A percentile compares a stretch with the other conserved stretches of the same genome.
phyloP scores from a whole-genome alignment of 2,329 filamentous ascomycete species.

The Aureobasidium sp. region DNA sequence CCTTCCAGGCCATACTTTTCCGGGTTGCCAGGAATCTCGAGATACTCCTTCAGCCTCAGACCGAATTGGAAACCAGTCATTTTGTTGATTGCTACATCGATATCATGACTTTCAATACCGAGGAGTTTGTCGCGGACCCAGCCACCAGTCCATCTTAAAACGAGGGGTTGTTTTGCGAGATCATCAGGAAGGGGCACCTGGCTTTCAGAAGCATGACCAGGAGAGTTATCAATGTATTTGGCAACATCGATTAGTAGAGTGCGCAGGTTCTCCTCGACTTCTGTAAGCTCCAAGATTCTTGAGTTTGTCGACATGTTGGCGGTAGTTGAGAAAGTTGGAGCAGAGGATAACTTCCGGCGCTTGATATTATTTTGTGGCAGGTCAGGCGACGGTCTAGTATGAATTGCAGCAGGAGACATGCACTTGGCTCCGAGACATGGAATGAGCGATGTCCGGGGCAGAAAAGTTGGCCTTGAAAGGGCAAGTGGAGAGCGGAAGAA shows the following conservation, averaged over 20 bases:
- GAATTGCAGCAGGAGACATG: constrained; percentile 25
- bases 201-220: constrained; percentile 19
- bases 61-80: constrained; percentile 77
- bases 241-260: constrained; percentile 77
- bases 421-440: constrained; percentile 11
- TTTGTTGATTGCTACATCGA: constrained; percentile 75
- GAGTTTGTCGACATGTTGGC: constrained; percentile 6
- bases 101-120: constrained; percentile 63
- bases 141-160: constrained; percentile 75
- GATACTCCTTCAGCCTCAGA: constrained; percentile 58
- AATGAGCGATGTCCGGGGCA: background rate
- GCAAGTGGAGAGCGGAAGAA: background rate
- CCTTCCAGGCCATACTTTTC: constrained; percentile 49
- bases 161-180: constrained; percentile 37
- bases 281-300: constrained; percentile 49
- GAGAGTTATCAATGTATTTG: constrained; percentile 49
- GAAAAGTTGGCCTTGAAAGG: background rate
- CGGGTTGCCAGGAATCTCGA: constrained; percentile 50
- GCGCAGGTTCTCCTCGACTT: constrained; percentile 63
- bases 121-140: constrained; percentile 84
- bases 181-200: constrained; percentile 33
- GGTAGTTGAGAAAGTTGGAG: background rate
- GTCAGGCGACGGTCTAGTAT: constrained; percentile 19
- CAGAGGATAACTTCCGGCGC: constrained; percentile 18
- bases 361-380: constrained; percentile 14